Evolutionary conservation across 2,329 filamentous ascomycete species (phyloP), one percentile per base, ranked within the genome.

Genomic region (Penicillium capsulatum): DNA sequence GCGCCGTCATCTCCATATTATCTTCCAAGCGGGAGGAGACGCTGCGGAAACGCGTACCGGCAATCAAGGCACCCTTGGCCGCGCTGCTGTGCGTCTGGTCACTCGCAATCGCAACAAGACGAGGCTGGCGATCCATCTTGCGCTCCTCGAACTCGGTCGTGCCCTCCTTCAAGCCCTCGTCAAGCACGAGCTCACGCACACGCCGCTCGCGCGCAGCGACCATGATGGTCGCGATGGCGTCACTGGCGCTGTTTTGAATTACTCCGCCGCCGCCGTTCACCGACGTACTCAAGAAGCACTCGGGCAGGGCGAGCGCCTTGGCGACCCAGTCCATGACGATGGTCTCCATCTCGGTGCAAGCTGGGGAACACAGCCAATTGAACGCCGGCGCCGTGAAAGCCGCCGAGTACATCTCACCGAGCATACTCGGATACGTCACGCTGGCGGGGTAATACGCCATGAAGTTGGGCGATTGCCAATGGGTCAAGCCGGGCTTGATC

Each of bases 281-380:
- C 0, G 81, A 83, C 0, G 81, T 80, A 33, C 84, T 91, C 14
- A 84, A 70, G 59, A 83, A 97, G 51, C 77, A 83, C 8, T 76
- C 67, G 0, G 91, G 89, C 16, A 97, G 71, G 1, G 70, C 79
- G 9, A 96, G 66, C 7, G 88, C 75, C 61, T 84, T 79, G 11
- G 84, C 87, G 3, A 96, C 70, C 90, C 91, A 97, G 66, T 97
- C 91, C 63, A 96, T 76, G 30, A 95, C 84, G 16, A 96, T 76
- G 0, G 90, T 95, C 72, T 97, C 91, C 33, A 97, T 76, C 69
- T 97, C 91, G 0, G 91, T 97, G 13, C 92, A 83, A 5, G 86
- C 89, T 1, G 91, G 91, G 4, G 83, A 89, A 68, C 91, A 96
- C 49, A 96, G 81, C 91, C 91, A 97, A 68, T 97, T 97, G 74